Percentiles rank a stretch among this genome's conserved stretches.
phyloP scores from a whole-genome alignment of 1,284 basidiomycete species.

The Schizophyllum commune region DNA sequence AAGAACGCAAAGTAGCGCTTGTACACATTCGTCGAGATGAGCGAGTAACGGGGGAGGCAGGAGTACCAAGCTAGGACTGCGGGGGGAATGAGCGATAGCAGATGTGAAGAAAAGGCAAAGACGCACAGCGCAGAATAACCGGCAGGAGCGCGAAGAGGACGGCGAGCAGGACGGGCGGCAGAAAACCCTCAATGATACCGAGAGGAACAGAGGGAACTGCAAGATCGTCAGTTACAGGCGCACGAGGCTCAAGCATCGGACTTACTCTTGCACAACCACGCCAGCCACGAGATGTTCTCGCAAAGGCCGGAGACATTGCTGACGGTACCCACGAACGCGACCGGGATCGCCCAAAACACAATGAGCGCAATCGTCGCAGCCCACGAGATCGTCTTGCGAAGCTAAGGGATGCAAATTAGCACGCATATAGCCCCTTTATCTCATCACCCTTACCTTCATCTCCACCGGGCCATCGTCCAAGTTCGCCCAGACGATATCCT shows the following conservation, averaged over 20 bases:
- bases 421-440: neutral
- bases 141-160: slow-evolving; percentile 69
- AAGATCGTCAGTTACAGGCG: slow-evolving; percentile 1
- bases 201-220: slow-evolving; percentile 29
- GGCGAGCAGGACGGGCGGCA: slow-evolving; percentile 65
- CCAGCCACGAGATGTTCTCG: slow-evolving; percentile 40
- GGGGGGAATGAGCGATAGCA: neutral
- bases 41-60: slow-evolving; percentile 65
- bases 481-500: slow-evolving; percentile 63
- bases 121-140: slow-evolving; percentile 51
- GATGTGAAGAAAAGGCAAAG: neutral
- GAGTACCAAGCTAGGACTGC: slow-evolving; percentile 60
- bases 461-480: slow-evolving; percentile 43
- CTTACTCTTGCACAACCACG: slow-evolving; percentile 48
- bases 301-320: slow-evolving; percentile 40
- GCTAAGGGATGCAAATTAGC: neutral
- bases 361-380: slow-evolving; percentile 48
- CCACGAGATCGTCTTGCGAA: slow-evolving; percentile 31
- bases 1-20: slow-evolving; percentile 71
- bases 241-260: neutral
- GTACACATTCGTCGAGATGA: slow-evolving; percentile 71
- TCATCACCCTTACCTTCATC: slow-evolving; percentile 29
- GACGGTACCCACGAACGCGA: slow-evolving; percentile 41
- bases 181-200: slow-evolving; percentile 63
- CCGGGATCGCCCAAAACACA: slow-evolving; percentile 60